Evolutionary conservation across 2,329 filamentous ascomycete species (phyloP).

Genomic region (Thelonectria olida): DNA sequence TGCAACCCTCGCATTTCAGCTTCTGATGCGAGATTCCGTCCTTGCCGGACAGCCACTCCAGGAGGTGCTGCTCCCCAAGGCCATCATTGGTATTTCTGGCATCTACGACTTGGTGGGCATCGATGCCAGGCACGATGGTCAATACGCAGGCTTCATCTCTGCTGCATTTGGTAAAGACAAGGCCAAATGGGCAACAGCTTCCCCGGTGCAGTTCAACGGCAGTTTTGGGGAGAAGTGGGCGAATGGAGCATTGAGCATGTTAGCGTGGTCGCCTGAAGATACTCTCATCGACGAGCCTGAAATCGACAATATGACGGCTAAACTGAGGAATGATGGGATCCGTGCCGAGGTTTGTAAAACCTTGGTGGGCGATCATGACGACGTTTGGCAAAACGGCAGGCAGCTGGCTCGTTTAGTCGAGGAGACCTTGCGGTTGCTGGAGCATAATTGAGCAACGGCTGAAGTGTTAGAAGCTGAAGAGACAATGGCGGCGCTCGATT

Average conservation of each 20-base stretch:
- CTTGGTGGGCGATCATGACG: conserved; percentile 68
- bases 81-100: conserved; percentile 70
- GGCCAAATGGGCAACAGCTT: conserved; percentile 61
- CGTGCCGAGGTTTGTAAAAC: conserved; percentile 47
- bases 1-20: conserved; percentile 70
- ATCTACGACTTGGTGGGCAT: conserved; percentile 72
- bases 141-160: conserved; percentile 66
- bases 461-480: neutral
- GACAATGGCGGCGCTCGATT: too few species aligned
- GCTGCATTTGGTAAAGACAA: conserved; percentile 68
- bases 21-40: conserved; percentile 56
- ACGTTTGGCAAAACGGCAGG: conserved; percentile 68
- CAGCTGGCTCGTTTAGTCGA: conserved; percentile 61
- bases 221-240: conserved; percentile 54
- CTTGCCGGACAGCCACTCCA: conserved; percentile 31
- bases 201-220: conserved; percentile 58
- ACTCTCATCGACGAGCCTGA: conserved; percentile 65
- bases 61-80: conserved; percentile 54
- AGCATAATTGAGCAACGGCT: conserved; percentile 23
- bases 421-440: conserved; percentile 34
- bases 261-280: conserved; percentile 59
- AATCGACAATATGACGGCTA: conserved; percentile 62
- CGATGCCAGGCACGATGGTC: conserved; percentile 53
- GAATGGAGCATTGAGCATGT: conserved; percentile 45
- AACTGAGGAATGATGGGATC: conserved; percentile 53